Base-by-base conservation (phyloP, 352 stramenopile genomes). In the Albugo candida region DNA sequence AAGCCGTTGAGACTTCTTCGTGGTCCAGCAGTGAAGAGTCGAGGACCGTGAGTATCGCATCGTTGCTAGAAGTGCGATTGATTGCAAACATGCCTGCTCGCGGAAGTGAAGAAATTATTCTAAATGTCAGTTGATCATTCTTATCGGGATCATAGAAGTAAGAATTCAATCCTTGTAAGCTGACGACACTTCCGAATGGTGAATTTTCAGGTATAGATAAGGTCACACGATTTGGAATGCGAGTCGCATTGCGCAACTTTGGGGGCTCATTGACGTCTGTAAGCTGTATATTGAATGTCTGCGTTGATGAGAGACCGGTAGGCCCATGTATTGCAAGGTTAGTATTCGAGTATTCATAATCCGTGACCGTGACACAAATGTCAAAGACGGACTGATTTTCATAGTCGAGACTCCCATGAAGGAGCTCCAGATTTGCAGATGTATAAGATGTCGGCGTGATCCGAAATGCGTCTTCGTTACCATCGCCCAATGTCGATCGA, bases 361-460 rank as follows among this genome's bases (percentile, higher is more conserved):
- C 67, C 0, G 56, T 63, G 1, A 63, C 61, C n/a, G 55, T 76
- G 18, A 72, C 51, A 0, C 39, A 42, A 13, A 80, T 48, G 6
- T 64, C 53, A 46, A 81, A 73, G 0, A 38, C 36, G 3, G 47
- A 42, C 17, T 61, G 49, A 6, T 49, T 44, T 40, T 81, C 68
- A 48, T 60, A 81, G 45, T 81, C 40, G 1, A 77, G 4, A 24
- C 53, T 14, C 0, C 59, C 64, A 13, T 55, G 54, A 39, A 49
- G 52, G 31, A 77, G 40, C 31, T 81, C 68, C 5, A 81, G 24
- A 48, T 81, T 61, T 10, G 65, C 65, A 1, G 11, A 58, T 17
- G 52, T 66, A 5, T 52, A 48, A 1, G 65, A 63, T 2, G 56
- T n/a, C 17, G 59, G 41, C 0, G 77, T 47, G 20, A 77, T 37